Evolutionary conservation across 805 yeast species (phyloP), one percentile per base, ranked within the genome.

Genomic region (Candida maesae): DNA sequence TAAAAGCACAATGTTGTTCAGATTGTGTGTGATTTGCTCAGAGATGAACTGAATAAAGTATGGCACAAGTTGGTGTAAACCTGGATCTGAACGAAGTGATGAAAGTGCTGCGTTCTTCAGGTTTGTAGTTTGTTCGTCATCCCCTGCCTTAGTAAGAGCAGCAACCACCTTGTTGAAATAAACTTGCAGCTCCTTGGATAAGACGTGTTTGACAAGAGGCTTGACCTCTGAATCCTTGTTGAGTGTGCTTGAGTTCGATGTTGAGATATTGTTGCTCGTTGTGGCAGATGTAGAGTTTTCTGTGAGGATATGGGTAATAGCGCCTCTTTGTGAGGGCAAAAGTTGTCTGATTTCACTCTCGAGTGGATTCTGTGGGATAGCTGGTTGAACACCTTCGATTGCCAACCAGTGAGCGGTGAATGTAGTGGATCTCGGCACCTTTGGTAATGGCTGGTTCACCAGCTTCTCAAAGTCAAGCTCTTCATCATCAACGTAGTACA

Each of bases 331-430:
- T 21, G 79, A 70, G 5, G 95, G 88, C 15, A 95, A 85, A 41
- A 87, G 66, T 25, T 78, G 75, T 58, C 81, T 79, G 47, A 91
- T 81, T 52, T 90, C 97, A 37, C 79, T 72, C 36, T 82, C 74
- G 15, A 68, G 60, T 18, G 99, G 99, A 65, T 93, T 93, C 64
- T 95, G 99, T 2, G 97, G 95, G 41, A 93, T 91, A 24, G 93
- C 82, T 1, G 99, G 99, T 59, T 93, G 99, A 8, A 93, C 95
- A 43, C 99, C 99, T 64, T 93, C 99, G 39, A 93, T 86, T 0
- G 99, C 98, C 24, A 95, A 71, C 98, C 99, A 91, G 60, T 85
- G 95, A 6, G 97, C 95, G 0, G 98, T 89, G 61, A 86, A 90
- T 1, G 96, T 82, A 3, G 95, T 82, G 45, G 83, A 81, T 44